A percentile compares a stretch with the other conserved stretches of the same genome.
Conservation (phyloP, 768 basidiomycete genomes). For the Hypholoma sublateritium region DNA sequence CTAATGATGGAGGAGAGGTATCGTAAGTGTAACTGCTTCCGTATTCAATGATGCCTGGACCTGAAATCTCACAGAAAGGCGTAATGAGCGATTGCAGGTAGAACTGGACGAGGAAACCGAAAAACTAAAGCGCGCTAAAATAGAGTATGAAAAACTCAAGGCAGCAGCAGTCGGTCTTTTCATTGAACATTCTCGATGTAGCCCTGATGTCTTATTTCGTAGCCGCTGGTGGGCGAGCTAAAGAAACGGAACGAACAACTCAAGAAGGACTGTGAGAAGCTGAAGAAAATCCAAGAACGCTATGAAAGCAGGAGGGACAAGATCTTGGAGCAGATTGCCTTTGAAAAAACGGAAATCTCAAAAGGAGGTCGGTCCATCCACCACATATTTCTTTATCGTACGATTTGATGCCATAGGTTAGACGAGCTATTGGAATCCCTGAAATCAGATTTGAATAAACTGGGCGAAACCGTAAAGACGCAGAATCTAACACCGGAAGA, state of each 20-base stretch:
- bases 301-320: slow-evolving; percentile 71
- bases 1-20: slow-evolving; percentile 74
- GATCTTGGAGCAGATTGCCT: slow-evolving; percentile 62
- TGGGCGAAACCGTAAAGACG: slow-evolving; percentile 67
- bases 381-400: background rate
- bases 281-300: slow-evolving; percentile 70
- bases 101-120: slow-evolving; percentile 62
- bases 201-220: background rate
- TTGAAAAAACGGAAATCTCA: slow-evolving; percentile 63
- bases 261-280: slow-evolving; percentile 74
- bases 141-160: slow-evolving; percentile 57
- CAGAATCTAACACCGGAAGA: slow-evolving; percentile 94
- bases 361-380: slow-evolving; percentile 45
- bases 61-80: slow-evolving; percentile 47
- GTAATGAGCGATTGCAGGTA: slow-evolving; percentile 64
- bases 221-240: slow-evolving; percentile 67
- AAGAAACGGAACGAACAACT: slow-evolving; percentile 63
- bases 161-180: slow-evolving; percentile 52
- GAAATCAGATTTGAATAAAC: slow-evolving; percentile 59
- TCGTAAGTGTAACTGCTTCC: slow-evolving; percentile 41
- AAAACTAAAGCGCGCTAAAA: slow-evolving; percentile 43
- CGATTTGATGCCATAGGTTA: slow-evolving; percentile 26
- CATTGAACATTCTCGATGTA: background rate
- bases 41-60: background rate
- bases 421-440: slow-evolving; percentile 63